Base-by-base conservation (phyloP, 768 basidiomycete species). In the Suillus subluteus region DNA sequence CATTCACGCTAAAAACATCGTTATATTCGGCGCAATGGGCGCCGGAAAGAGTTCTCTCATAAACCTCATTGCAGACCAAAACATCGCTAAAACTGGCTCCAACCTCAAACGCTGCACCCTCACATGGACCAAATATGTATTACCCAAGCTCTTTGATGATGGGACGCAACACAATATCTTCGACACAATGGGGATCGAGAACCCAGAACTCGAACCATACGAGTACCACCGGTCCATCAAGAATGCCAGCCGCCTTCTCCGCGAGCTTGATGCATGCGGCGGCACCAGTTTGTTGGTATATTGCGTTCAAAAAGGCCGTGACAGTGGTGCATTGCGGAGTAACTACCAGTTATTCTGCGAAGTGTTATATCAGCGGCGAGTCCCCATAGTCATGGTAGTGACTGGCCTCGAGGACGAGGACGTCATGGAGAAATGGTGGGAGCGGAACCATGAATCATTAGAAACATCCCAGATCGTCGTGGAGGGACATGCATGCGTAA, bases 1-100 rank as follows among this genome's bases (percentile, higher is more conserved):
- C 40, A 2, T 35, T 63, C 62, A 52, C 58, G 58, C 68, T 40
- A 65, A 76, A 68, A 77, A 77, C 16, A 62, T 77, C 32, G 70
- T 77, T 26, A 72, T 77, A 56, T 77, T 77, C 48, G 76, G 76
- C 23, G 76, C 78, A 66, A 73, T 69, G 6, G 76, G 76, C 1
- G 76, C 78, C 58, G 79, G 80, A 26, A 84, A 84, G 65, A 84
- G 83, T 64, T 82, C 81, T 18, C 74, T 83, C 50, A 73, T 84
- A 66, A 84, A 84, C 70, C 76, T 84, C 72, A 66, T 84, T 21
- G 73, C 73, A 4, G 76, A 73, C 37, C 12, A 65, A 4, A 63
- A 70, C 0, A 46, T 72, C 21, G 82, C 81, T 0, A 64, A 63
- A 12, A 72, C 76, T 15, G 80, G 79, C 7, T 75, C 73, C 23